These are phyloP conservation scores for Dispira parvispora DNA, from an alignment of 192 early-diverging fungal genomes.

Conservation along the genomic window DNA sequence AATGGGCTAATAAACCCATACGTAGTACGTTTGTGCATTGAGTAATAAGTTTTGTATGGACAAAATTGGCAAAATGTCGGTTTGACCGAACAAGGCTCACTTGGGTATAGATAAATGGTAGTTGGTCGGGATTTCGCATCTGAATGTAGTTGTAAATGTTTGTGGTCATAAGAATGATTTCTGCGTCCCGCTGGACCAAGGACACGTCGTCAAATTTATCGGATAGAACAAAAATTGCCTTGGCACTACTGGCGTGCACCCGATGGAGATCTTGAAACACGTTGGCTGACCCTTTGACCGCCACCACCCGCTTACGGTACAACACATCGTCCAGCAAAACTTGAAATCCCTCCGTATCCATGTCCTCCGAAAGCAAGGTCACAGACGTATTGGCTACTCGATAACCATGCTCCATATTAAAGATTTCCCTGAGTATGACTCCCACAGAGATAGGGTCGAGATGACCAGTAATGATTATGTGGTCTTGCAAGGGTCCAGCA, in stretches of 20 bases:
- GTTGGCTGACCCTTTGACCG: slow-evolving; percentile 18
- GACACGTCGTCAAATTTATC: slow-evolving; percentile 18
- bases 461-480: slow-evolving; percentile 22
- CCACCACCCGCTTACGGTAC: slow-evolving; percentile 25
- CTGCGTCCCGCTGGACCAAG: slow-evolving; percentile 22
- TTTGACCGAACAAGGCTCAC: slow-evolving; percentile 21
- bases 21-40: slow-evolving; percentile 19
- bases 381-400: slow-evolving; percentile 23
- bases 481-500: slow-evolving; percentile 15
- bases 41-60: too few relatives aligned
- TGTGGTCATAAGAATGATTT: slow-evolving; percentile 20
- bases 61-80: slow-evolving; percentile 18
- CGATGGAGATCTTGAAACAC: slow-evolving; percentile 18
- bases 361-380: slow-evolving; percentile 18
- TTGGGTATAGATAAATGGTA: slow-evolving; percentile 24
- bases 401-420: slow-evolving; percentile 25
- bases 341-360: slow-evolving; percentile 24
- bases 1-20: slow-evolving; percentile 30
- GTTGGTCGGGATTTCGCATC: too few relatives aligned
- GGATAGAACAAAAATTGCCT: slow-evolving; percentile 26
- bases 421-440: slow-evolving; percentile 28
- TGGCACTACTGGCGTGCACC: slow-evolving; percentile 20
- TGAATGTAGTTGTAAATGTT: slow-evolving; percentile 6
- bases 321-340: slow-evolving; percentile 18
- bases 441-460: slow-evolving; percentile 20